Evolutionary conservation across 2,329 filamentous ascomycete species (phyloP), one percentile per base, ranked within the genome.

Genomic region (Tolypocladium nubicola): DNA sequence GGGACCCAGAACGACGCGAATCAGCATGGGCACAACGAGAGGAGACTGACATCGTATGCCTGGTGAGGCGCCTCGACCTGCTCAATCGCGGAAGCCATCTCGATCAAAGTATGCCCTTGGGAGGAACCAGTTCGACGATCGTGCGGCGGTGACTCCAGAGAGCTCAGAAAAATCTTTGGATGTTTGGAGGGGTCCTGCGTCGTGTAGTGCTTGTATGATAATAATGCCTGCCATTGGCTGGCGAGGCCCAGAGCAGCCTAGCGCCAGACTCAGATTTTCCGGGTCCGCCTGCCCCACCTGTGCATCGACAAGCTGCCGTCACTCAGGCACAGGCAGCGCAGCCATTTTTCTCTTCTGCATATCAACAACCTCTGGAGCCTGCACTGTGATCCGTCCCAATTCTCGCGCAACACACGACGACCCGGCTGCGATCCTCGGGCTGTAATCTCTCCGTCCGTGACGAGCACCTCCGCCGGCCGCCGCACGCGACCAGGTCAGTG

Each of bases 51-150:
- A 37, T 62, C 60, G 40, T 61, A 60, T 37, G 54, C 45, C 26
- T 59, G 55, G 57, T 61, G 60, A 59, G 61, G 60, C 57, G 53
- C 54, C 45, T 61, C 58, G 57, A 50, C 57, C 45, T 62, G 47
- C 47, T 50, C 47, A 8, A 33, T 33, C 23, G 21, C 35, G 47
- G 47, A 50, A 50, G 47, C 7, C 47, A 50, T 50, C 47, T 50
- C 30, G 47, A 16, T 50, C 30, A 14, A 33, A 16, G 16, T 50
- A 33, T 26, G 19, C 19, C 39, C 39, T 19, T 40, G 39, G 14
- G 2, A 19, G 16, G 39, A 40, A n/a, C 39, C 39, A n/a, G 39
- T 8, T 40, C 14, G 39, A 40, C 19, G 19, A 5, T n/a, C 7
- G 19, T 40, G 16, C 39, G 47, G 26, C 16, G 47, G 33, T 35